A percentile compares a stretch with the other conserved stretches of the same genome.
These are phyloP conservation scores for Forsythia viridissima DNA, from an alignment of 257 asterid genomes.

Conservation along the genomic window DNA sequence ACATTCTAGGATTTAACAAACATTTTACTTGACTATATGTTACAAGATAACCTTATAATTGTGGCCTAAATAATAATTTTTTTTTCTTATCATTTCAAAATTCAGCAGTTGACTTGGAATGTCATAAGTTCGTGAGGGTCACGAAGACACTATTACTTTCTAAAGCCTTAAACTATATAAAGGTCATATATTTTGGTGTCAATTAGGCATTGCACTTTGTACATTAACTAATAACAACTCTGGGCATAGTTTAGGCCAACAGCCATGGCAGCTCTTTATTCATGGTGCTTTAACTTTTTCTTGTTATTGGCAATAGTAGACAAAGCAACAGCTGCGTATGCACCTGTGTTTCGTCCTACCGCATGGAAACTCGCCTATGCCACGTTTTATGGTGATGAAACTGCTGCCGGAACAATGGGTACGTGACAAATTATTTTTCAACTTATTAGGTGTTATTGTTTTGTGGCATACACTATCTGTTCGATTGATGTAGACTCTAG, in stretches of 20 bases:
- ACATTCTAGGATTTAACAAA: constrained; percentile 11
- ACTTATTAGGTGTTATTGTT: not conserved
- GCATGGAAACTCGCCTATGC: constrained; percentile 60
- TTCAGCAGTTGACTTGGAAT: constrained; percentile 22
- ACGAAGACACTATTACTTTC: constrained; percentile 31
- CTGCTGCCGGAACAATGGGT: constrained; percentile 68
- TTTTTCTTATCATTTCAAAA: not conserved
- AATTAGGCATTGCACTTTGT: constrained; percentile 21
- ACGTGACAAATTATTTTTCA: not conserved
- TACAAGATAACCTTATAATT: not conserved
- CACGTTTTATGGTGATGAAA: constrained; percentile 71
- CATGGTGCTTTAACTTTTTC: constrained; percentile 32
- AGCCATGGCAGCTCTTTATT: constrained; percentile 43
- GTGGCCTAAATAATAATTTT: not conserved
- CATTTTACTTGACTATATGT: constrained; percentile 9
- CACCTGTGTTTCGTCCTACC: constrained; percentile 34
- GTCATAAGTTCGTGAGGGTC: constrained; percentile 45
- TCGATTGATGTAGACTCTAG: not conserved
- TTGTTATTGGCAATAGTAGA: constrained; percentile 25
- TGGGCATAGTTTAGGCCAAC: not conserved
- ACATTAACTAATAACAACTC: not conserved
- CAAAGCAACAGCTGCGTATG: constrained; percentile 34
- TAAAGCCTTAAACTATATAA: constrained; percentile 34
- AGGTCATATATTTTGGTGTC: constrained; percentile 22
- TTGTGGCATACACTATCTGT: not conserved